Conservation (phyloP, 768 basidiomycete species). For the Hygrocybe punicea region DNA sequence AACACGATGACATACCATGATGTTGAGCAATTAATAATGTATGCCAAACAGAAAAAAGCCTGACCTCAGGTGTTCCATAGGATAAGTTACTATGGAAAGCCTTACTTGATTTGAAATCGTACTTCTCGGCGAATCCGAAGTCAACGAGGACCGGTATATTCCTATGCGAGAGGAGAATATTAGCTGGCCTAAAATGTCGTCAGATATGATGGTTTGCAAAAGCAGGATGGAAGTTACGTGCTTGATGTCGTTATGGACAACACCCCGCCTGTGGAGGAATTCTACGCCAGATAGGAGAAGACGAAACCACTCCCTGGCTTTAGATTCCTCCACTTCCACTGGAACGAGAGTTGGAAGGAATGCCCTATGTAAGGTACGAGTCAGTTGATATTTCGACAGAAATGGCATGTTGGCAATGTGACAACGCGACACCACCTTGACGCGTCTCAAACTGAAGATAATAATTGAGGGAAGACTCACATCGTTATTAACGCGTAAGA, state of each 20-base stretch:
- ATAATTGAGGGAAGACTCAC: slow-evolving; percentile 44
- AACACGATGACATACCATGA: not conserved
- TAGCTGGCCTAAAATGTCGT: slow-evolving; percentile 65
- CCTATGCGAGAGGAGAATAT: slow-evolving; percentile 78
- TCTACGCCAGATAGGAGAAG: slow-evolving; percentile 78
- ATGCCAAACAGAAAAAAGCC: slow-evolving; percentile 11
- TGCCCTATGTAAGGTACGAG: slow-evolving; percentile 51
- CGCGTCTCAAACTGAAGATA: not conserved
- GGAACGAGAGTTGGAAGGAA: slow-evolving; percentile 83
- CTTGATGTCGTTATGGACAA: slow-evolving; percentile 95
- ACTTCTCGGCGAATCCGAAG: slow-evolving; percentile 93
- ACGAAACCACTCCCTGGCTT: slow-evolving; percentile 78
- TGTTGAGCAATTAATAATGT: not conserved
- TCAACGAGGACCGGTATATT: slow-evolving; percentile 88
- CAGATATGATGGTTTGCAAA: slow-evolving; percentile 2
- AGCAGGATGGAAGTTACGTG: slow-evolving; percentile 36
- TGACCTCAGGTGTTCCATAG: slow-evolving; percentile 89
- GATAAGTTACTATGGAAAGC: slow-evolving; percentile 81
- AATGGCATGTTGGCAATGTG: not conserved
- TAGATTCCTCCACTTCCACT: slow-evolving; percentile 78
- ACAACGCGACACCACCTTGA: not conserved
- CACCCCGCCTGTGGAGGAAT: slow-evolving; percentile 78
- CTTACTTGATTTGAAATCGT: slow-evolving; percentile 57
- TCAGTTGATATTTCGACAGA: slow-evolving; percentile 6
- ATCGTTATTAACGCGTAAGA: slow-evolving; percentile 90